A percentile compares a stretch with the other conserved stretches of the same genome.
phyloP scores from a whole-genome alignment of 1,284 basidiomycete species.

The Ustilago tritici region DNA sequence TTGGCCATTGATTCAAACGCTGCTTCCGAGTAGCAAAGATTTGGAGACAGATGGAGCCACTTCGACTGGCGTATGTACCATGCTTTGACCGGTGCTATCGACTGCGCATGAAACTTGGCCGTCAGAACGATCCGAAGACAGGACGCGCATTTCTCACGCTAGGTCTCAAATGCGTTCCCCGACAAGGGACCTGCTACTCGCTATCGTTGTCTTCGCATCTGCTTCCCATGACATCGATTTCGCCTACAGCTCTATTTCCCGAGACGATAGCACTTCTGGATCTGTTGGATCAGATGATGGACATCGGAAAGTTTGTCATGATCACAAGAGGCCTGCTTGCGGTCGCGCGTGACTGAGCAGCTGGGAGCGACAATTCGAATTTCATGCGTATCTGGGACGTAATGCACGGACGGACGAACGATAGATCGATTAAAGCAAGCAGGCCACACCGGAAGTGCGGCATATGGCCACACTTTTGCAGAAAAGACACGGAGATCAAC shows the following conservation, averaged over 20 bases:
- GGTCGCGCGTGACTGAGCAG: slow-evolving; percentile 5
- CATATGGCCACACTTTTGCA: neutral
- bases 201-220: neutral
- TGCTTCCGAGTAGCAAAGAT: neutral
- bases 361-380: neutral
- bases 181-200: neutral
- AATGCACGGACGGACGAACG: neutral
- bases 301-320: neutral
- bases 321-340: neutral
- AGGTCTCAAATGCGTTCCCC: neutral
- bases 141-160: neutral
- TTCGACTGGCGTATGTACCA: neutral
- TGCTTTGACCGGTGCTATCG: neutral
- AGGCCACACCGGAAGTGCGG: neutral
- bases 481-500: neutral
- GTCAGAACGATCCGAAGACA: neutral
- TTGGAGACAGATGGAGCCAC: neutral
- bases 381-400: neutral
- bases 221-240: neutral
- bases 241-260: neutral
- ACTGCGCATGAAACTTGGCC: neutral
- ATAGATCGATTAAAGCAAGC: neutral
- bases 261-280: neutral
- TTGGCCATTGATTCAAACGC: neutral
- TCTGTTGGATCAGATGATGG: neutral